Evolutionary conservation across 2,329 filamentous ascomycete species (phyloP), one percentile per base, ranked within the genome.

Genomic region (Magnaporthiopsis rhizophila): DNA sequence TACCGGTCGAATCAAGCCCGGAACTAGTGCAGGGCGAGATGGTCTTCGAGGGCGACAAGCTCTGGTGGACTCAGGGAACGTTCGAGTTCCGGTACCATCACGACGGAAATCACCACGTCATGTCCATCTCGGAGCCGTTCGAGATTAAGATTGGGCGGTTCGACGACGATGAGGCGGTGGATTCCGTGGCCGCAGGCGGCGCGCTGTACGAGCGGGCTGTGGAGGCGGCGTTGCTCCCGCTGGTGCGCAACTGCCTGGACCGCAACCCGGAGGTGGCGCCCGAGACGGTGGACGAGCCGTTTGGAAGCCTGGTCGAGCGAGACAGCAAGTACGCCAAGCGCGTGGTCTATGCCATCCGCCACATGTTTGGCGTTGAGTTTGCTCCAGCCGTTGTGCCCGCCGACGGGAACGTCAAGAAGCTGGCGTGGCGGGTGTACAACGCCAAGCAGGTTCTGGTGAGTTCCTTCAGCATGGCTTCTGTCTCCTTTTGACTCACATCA

Each of bases 21-120:
- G 82, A 90, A 65, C 82, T 88, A 68, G 84, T 91, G 4, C 83
- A 85, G 15, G 95, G 95, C 58, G 92, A 97, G 74, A 88, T 98
- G 72, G 76, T 91, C 15, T 98, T 99, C 73, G 82, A 88, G 12
- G 93, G 95, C 61, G 93, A 98, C 78, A 97, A 96, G 77, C 83
- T 97, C 2, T 99, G 92, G 89, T 99, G 95, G 95, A 96, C 90
- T 0, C 90, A 94, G 66, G 95, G 95, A 64, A 90, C 96, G 3
- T 99, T 97, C 72, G 95, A 99, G 73, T 96, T 99, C 80, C 88
- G 95, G 57, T 97, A 97, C 77, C 95, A 99, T 76, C 95, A 99
- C 76, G 89, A 91, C 69, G 92, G 92, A 64, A 90, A 89, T 71
- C 92, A 99, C 77, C 91, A 90, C 69, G 93, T 96, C 72, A 95